Evolutionary conservation across 257 asterid genomes (phyloP).

Genomic region (Galeopsis tetrahit): DNA sequence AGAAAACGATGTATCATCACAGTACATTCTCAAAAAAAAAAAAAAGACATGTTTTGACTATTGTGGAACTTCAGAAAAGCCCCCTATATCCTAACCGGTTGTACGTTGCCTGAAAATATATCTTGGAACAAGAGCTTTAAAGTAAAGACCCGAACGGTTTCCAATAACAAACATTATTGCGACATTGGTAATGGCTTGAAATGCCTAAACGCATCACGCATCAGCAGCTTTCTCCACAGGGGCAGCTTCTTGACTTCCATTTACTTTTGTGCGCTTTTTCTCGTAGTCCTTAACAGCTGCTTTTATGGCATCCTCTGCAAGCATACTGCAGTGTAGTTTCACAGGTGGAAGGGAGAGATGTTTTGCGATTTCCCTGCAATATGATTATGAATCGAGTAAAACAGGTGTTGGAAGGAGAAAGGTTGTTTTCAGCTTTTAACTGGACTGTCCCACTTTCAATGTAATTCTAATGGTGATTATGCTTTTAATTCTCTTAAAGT

Average conservation of each 20-base stretch:
- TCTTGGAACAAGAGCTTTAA: background rate
- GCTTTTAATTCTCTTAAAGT: background rate
- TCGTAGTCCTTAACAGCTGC: constrained; percentile 86
- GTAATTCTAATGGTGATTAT: background rate
- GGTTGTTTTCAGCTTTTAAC: background rate
- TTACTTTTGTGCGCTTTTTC: constrained; percentile 55
- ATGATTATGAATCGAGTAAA: background rate
- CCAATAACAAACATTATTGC: background rate
- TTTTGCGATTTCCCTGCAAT: constrained; percentile 85
- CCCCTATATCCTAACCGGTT: background rate
- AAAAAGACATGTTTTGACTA: background rate
- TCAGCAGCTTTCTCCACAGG: constrained; percentile 55
- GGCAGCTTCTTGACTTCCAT: constrained; percentile 36
- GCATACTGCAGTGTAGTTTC: constrained; percentile 96
- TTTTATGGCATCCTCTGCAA: constrained; percentile 94
- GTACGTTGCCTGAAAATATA: background rate
- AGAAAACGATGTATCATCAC: background rate
- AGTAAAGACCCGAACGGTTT: background rate
- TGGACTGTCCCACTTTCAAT: background rate
- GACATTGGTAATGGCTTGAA: constrained; percentile 17
- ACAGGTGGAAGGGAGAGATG: constrained; percentile 96
- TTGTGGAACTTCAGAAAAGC: background rate
- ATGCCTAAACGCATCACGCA: constrained; percentile 42
- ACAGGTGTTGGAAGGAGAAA: background rate
- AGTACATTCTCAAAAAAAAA: background rate